Percentiles rank a stretch among this genome's conserved stretches.
Evolutionary conservation across 1,139 yeast species (phyloP).

Genomic region (Candida sojae): DNA sequence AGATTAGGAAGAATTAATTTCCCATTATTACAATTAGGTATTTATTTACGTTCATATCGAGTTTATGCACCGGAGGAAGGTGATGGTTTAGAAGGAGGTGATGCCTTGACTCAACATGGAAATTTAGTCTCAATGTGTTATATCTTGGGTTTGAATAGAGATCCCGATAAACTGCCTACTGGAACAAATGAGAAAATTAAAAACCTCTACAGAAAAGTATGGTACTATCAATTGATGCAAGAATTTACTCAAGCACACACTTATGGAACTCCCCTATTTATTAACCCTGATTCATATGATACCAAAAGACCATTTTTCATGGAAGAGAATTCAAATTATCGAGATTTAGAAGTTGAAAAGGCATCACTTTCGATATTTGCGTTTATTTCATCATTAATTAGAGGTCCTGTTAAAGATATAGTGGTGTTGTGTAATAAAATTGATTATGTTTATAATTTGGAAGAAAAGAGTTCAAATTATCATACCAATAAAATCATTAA

Average conservation of each 20-base stretch:
- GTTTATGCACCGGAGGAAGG: conserved; percentile 55
- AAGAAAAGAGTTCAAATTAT: conserved; percentile 12
- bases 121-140: conserved; percentile 42
- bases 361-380: conserved; percentile 18
- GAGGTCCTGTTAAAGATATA: conserved; percentile 15
- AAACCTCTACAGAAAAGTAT: conserved; percentile 49
- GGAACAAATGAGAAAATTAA: conserved; percentile 26
- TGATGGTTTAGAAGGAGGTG: conserved; percentile 47
- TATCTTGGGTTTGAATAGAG: conserved; percentile 47
- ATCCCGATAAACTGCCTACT: conserved; percentile 28
- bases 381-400: conserved; percentile 18
- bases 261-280: conserved; percentile 42
- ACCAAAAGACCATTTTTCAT: conserved; percentile 35
- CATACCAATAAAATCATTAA: conserved; percentile 38
- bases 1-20: conserved; percentile 24
- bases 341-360: conserved; percentile 18
- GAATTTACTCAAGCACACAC: conserved; percentile 37
- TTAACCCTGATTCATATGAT: conserved; percentile 34
- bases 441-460: conserved; percentile 31
- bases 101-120: conserved; percentile 38
- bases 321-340: conserved; percentile 13
- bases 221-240: conserved; percentile 43
- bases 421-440: conserved; percentile 8
- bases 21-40: conserved; percentile 31
- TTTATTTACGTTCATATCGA: conserved; percentile 47